phyloP scores from a whole-genome alignment of 2,329 filamentous ascomycete genomes.

The Penicillium sp. region DNA sequence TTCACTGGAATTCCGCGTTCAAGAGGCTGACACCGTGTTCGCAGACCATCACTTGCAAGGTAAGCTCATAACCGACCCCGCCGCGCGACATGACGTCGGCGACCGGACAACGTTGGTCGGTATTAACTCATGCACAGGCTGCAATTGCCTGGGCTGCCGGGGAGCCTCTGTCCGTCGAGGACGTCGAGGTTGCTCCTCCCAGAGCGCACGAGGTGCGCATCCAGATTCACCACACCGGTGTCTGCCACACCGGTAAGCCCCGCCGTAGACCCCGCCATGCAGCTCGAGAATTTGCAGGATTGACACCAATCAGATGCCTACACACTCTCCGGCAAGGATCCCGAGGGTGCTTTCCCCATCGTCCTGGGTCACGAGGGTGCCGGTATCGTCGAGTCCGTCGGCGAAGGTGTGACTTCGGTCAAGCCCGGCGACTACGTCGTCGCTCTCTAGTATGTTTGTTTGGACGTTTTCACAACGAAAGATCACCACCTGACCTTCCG shows the following conservation, averaged over 20 bases:
- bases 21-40: constrained; percentile 11
- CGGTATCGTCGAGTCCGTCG: constrained; percentile 87
- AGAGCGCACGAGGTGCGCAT: constrained; percentile 94
- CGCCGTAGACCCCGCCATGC: constrained; percentile 7
- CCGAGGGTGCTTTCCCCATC: constrained; percentile 89
- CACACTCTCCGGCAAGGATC: constrained; percentile 93
- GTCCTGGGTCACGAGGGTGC: constrained; percentile 89
- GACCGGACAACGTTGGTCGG: neutral
- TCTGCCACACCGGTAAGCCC: constrained; percentile 86
- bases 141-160: constrained; percentile 97
- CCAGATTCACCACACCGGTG: constrained; percentile 94
- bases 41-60: constrained; percentile 89
- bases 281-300: neutral
- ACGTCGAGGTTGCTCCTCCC: constrained; percentile 86
- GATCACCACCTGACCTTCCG: constrained; percentile 1
- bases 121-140: constrained; percentile 54
- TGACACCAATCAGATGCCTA: constrained; percentile 67
- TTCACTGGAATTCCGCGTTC: neutral
- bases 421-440: constrained; percentile 91
- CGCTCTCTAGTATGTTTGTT: constrained; percentile 69
- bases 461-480: neutral
- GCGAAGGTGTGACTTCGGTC: constrained; percentile 90
- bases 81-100: constrained; percentile 17
- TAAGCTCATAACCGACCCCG: constrained; percentile 28
- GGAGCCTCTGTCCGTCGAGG: constrained; percentile 83